Evolutionary conservation across 768 basidiomycete genomes (phyloP), one percentile per base, ranked within the genome.

Genomic region (Pleurotus citrinopileatus): DNA sequence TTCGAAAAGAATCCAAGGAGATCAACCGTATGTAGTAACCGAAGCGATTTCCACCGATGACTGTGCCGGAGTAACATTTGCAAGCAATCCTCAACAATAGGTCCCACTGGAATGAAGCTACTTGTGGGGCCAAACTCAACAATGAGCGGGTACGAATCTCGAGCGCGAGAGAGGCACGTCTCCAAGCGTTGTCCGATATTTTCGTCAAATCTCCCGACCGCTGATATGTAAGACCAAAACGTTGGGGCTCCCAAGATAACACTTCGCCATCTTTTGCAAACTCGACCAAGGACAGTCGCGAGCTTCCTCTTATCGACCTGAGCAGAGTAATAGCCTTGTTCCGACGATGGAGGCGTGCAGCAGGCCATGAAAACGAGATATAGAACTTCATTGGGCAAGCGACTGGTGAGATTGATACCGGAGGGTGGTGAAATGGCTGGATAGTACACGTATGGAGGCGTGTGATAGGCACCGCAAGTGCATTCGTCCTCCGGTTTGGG

Each of bases 211-310:
- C 38, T 40, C 19, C n/a, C 10, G 2, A n/a, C 7, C 7, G 19
- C 15, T 8, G 29, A 28, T 20, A 37, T 37, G 22, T 51, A 26
- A 22, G n/a, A 20, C 48, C 48, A 51, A 51, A 51, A n/a, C 29
- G 13, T 19, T 20, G 48, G 48, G 17, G 27, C 20, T 10, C 15
- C 10, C 19, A 34, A 32, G 25, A 26, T 32, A 4, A 50, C 17
- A 17, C n/a, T 22, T n/a, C 48, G 27, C 48, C 48, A 50, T 34
- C 34, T 32, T 32, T 32, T 20, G 36, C 48, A 50, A 20, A 36
- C 29, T 13, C 36, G 48, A 8, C 48, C 27, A 12, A 50, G 12
- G 22, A 36, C 15, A 17, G 15, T 10, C n/a, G 20, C 45, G 25
- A 47, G 10, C 6, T 27, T 13, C 8, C 8, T 7, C n/a, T 9